Conservation (phyloP, 2,329 filamentous ascomycete species). For the Neobulgaria alba region DNA sequence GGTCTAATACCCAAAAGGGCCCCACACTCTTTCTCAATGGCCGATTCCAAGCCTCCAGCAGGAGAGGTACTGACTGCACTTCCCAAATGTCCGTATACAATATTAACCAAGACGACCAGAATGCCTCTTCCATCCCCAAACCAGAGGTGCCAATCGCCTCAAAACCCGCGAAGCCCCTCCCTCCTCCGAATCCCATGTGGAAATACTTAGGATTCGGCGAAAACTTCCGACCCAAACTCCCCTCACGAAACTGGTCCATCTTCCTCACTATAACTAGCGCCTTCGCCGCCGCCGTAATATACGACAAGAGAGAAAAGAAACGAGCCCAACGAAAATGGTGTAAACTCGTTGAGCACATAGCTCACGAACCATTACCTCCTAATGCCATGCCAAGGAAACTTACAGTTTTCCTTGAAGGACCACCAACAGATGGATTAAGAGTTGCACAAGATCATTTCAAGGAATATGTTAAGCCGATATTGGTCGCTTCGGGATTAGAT, state of each 20-base stretch:
- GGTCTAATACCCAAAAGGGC: too few relatives aligned
- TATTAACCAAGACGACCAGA: slow-evolving; percentile 7
- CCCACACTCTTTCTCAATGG: neutral
- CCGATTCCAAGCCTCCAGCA: neutral
- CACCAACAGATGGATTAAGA: slow-evolving; percentile 78
- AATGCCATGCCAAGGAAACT: slow-evolving; percentile 73
- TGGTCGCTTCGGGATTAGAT: slow-evolving; percentile 83
- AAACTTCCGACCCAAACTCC: slow-evolving; percentile 72
- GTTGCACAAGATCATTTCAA: slow-evolving; percentile 90
- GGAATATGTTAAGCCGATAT: slow-evolving; percentile 88
- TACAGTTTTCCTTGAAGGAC: slow-evolving; percentile 76
- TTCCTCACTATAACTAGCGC: slow-evolving; percentile 75
- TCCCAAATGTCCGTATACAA: neutral
- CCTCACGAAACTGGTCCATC: slow-evolving; percentile 96
- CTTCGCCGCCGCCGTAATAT: slow-evolving; percentile 73
- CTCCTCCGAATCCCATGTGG: slow-evolving; percentile 60
- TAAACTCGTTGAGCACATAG: slow-evolving; percentile 74
- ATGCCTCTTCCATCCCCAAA: slow-evolving; percentile 30
- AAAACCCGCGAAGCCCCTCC: slow-evolving; percentile 35
- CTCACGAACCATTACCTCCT: slow-evolving; percentile 62
- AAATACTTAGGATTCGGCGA: slow-evolving; percentile 73
- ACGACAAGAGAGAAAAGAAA: slow-evolving; percentile 87
- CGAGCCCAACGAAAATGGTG: slow-evolving; percentile 81
- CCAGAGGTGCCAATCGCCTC: slow-evolving; percentile 28
- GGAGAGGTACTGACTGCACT: neutral